Conservation (phyloP, 352 stramenopile species). For the Pythium chondricola region DNA sequence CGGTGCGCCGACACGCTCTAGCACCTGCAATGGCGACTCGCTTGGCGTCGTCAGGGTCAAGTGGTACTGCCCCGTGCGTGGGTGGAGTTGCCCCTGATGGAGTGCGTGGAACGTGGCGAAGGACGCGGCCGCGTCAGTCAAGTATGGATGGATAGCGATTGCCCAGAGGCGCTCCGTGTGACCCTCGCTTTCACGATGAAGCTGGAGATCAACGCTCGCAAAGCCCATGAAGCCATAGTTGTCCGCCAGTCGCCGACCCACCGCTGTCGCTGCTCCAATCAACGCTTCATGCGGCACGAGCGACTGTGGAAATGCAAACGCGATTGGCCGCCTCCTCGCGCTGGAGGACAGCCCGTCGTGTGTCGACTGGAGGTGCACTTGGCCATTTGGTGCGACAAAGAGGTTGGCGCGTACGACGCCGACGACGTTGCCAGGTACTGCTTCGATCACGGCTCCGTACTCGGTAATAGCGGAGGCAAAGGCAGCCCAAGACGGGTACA, state of each 20-base stretch:
- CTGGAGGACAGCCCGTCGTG: slow-evolving; percentile 42
- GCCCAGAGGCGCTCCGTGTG: slow-evolving; percentile 59
- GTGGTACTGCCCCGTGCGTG: slow-evolving; percentile 28
- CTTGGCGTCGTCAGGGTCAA: slow-evolving; percentile 10
- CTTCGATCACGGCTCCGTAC: slow-evolving; percentile 80
- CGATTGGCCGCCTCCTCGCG: slow-evolving; percentile 30
- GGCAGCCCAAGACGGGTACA: slow-evolving; percentile 56
- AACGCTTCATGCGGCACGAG: slow-evolving; percentile 70
- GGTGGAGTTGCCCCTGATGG: slow-evolving; percentile 32
- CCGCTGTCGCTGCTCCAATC: slow-evolving; percentile 44
- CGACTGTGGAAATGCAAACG: slow-evolving; percentile 75
- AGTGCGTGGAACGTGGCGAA: slow-evolving; percentile 73
- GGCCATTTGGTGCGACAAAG: slow-evolving; percentile 69
- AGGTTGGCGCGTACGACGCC: slow-evolving; percentile 63
- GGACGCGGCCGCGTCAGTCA: slow-evolving; percentile 68
- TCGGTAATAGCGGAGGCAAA: slow-evolving; percentile 52
- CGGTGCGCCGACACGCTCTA: slow-evolving; percentile 15
- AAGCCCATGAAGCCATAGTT: slow-evolving; percentile 67
- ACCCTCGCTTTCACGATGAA: slow-evolving; percentile 55
- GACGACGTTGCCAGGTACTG: slow-evolving; percentile 32
- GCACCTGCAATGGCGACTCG: slow-evolving; percentile 17
- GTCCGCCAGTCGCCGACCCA: slow-evolving; percentile 33
- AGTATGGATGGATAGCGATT: slow-evolving; percentile 61
- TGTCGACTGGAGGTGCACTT: slow-evolving; percentile 64
- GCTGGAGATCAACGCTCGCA: slow-evolving; percentile 72